These are phyloP conservation scores for Tylopilus intermedius DNA, from an alignment of 768 basidiomycete species.

Conservation along the genomic window DNA sequence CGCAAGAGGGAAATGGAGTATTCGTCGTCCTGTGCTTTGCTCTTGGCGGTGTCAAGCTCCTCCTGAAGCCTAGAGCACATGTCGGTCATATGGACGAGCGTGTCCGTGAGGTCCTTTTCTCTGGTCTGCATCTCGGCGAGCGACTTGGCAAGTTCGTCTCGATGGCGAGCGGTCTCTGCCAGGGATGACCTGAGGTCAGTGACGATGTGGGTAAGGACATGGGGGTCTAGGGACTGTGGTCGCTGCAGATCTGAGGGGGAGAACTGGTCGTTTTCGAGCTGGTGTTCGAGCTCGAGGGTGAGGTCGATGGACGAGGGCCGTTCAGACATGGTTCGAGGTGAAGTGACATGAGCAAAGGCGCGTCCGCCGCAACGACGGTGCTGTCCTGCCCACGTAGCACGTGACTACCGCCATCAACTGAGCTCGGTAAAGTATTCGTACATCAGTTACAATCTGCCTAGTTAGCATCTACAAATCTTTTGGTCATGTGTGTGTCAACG, in stretches of 20 bases:
- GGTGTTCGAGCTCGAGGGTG: slow-evolving; percentile 72
- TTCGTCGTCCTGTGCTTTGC: slow-evolving; percentile 64
- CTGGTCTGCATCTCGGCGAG: slow-evolving; percentile 47
- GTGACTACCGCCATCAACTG: slow-evolving; percentile 4
- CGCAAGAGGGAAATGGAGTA: slow-evolving; percentile 71
- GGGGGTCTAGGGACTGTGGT: slow-evolving; percentile 60
- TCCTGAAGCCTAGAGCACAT: slow-evolving; percentile 57
- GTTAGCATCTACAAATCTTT: slow-evolving; percentile 9
- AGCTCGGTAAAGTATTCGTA: neutral
- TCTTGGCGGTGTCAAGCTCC: slow-evolving; percentile 46
- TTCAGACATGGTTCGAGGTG: slow-evolving; percentile 26
- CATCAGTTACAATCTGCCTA: neutral
- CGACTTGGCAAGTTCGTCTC: slow-evolving; percentile 57
- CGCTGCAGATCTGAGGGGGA: slow-evolving; percentile 38
- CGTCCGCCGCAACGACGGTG: neutral
- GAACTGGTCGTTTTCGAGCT: slow-evolving; percentile 58
- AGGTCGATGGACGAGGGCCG: slow-evolving; percentile 63
- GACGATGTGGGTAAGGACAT: slow-evolving; percentile 72
- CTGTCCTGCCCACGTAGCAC: neutral
- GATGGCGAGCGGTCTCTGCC: slow-evolving; percentile 60
- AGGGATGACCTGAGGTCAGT: slow-evolving; percentile 67
- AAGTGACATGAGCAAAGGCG: slow-evolving; percentile 4
- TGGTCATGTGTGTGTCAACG: slow-evolving; percentile 61
- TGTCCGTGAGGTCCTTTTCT: slow-evolving; percentile 60
- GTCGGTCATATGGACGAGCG: slow-evolving; percentile 59